Evolutionary conservation across 192 early-diverging fungal genomes (phyloP).

Genomic region (Podila epigama): DNA sequence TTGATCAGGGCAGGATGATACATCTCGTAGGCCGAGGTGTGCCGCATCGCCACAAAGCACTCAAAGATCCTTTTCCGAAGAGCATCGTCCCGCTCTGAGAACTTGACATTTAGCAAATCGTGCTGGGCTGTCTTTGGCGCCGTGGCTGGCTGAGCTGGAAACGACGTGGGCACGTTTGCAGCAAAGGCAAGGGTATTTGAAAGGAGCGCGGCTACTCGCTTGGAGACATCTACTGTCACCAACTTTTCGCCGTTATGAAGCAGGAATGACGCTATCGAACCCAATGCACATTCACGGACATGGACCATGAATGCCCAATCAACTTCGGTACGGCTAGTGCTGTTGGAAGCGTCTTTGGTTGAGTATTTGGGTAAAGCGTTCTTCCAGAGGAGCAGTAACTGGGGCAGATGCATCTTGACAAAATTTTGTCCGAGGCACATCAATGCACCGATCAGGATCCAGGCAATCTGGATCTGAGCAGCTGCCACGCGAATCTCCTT

Average conservation of each 20-base stretch:
- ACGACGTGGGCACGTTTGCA: constrained; percentile 56
- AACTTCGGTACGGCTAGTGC: constrained; percentile 58
- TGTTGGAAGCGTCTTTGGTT: constrained; percentile 65
- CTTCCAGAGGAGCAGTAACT: constrained; percentile 83
- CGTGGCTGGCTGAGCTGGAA: constrained; percentile 40
- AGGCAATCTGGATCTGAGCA: constrained; percentile 76
- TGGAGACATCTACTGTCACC: constrained; percentile 76
- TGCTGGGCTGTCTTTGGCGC: constrained; percentile 33
- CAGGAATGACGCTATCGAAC: constrained; percentile 76
- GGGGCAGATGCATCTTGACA: constrained; percentile 78
- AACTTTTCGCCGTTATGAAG: constrained; percentile 70
- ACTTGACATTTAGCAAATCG: constrained; percentile 49
- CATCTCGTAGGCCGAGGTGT: constrained; percentile 62
- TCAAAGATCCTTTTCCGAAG: constrained; percentile 72
- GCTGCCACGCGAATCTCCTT: constrained; percentile 68
- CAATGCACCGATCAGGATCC: constrained; percentile 78
- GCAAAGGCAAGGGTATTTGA: constrained; percentile 76
- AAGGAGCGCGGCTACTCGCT: constrained; percentile 75
- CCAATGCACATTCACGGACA: constrained; percentile 69
- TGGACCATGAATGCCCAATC: constrained; percentile 71
- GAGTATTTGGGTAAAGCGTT: constrained; percentile 75
- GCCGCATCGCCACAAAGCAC: constrained; percentile 71
- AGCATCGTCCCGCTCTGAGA: constrained; percentile 65
- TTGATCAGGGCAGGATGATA: constrained; percentile 55
- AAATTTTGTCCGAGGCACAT: constrained; percentile 85